These are phyloP conservation scores for Leishmania mexicana DNA, from an alignment of 208 protist genomes.

Conservation along the genomic window DNA sequence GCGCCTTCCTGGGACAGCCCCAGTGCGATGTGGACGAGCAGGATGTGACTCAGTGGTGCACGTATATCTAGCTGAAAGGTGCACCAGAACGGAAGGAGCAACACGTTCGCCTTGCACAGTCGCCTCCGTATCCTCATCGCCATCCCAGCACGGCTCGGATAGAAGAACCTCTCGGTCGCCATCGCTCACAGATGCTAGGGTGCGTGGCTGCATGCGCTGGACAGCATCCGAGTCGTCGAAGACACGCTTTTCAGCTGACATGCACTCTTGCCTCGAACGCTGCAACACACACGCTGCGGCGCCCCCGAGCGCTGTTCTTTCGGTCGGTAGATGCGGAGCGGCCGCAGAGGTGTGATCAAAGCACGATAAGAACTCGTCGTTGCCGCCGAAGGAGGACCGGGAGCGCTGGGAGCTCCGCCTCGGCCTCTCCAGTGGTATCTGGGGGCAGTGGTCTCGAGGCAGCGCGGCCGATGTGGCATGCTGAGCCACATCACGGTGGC, in stretches of 20 bases:
- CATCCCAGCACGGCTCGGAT: conserved; percentile 12
- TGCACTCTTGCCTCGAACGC: neutral
- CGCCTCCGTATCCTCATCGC: neutral
- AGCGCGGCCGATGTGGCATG: neutral
- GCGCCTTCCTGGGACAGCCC: neutral
- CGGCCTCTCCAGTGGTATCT: conserved; percentile 8
- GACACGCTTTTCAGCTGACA: neutral
- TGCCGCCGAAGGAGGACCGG: neutral
- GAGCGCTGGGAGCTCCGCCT: conserved; percentile 14
- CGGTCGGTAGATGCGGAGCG: neutral
- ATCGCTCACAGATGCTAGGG: neutral
- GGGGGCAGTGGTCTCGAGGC: conserved; percentile 1
- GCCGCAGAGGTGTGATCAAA: neutral
- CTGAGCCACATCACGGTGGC: neutral
- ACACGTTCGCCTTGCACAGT: neutral
- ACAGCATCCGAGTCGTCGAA: neutral
- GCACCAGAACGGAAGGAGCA: neutral
- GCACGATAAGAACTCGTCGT: neutral
- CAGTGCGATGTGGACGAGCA: conserved; percentile 1
- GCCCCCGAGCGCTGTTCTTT: neutral
- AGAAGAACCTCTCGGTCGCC: conserved; percentile 5
- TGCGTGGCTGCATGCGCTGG: neutral
- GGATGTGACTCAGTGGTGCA: neutral
- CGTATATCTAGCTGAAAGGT: neutral
- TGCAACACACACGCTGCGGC: neutral